Percentiles rank a stretch among this genome's conserved stretches.
Evolutionary conservation across 108 stramenopile species (phyloP).

Genomic region (Fragilariopsis cylindrus): DNA sequence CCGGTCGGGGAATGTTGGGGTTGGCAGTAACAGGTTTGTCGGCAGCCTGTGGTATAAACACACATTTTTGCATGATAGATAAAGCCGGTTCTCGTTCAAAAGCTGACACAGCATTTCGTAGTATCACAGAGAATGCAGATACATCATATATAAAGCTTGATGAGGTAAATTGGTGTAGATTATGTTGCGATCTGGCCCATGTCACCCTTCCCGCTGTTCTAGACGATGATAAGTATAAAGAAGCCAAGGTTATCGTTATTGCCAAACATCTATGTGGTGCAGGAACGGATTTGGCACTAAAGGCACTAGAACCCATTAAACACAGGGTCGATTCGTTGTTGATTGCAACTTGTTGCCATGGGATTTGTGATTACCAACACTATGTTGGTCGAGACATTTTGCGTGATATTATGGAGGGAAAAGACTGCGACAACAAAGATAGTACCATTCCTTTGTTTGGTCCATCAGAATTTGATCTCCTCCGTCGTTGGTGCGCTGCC

Average conservation of each 20-base stretch:
- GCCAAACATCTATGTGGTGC: constrained; percentile 82
- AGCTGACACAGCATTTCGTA: constrained; percentile 76
- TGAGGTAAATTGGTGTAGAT: constrained; percentile 52
- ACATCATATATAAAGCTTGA: constrained; percentile 39
- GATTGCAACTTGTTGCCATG: constrained; percentile 89
- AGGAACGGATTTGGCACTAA: constrained; percentile 83
- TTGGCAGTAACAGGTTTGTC: constrained; percentile 64
- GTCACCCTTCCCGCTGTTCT: constrained; percentile 53
- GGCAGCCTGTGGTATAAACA: constrained; percentile 31
- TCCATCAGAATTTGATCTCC: constrained; percentile 62
- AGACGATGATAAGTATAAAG: constrained; percentile 17
- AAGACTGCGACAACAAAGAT: background rate
- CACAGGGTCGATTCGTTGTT: constrained; percentile 57
- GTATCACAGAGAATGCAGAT: constrained; percentile 21
- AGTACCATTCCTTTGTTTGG: constrained; percentile 44
- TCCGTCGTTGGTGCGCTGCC: constrained; percentile 70
- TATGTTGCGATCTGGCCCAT: constrained; percentile 81
- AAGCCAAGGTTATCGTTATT: constrained; percentile 50
- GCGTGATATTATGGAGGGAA: constrained; percentile 13
- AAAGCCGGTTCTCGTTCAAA: constrained; percentile 74
- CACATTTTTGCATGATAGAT: constrained; percentile 72
- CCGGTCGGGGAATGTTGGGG: constrained; percentile 82
- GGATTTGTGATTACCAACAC: constrained; percentile 74
- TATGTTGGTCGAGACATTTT: constrained; percentile 76
- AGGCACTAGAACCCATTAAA: constrained; percentile 50